Conservation (phyloP, 192 early-diverging fungal species). For the Linnemannia elongata region DNA sequence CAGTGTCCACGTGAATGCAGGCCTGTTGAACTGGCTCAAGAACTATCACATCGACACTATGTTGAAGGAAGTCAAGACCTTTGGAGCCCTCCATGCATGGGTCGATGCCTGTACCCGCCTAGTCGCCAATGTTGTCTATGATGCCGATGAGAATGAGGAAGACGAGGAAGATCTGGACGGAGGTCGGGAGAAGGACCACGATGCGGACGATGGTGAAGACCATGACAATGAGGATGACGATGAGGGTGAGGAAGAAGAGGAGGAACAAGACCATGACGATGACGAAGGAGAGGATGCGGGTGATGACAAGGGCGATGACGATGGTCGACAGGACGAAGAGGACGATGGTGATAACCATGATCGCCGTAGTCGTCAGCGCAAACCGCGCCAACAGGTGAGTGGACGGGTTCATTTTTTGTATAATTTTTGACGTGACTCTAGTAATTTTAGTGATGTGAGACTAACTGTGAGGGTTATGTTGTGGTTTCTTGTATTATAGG, state of each 20-base stretch:
- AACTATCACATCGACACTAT: constrained; percentile 31
- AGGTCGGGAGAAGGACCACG: constrained; percentile 13
- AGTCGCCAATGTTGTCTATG: constrained; percentile 39
- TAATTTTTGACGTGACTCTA: neutral
- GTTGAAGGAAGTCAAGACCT: constrained; percentile 33
- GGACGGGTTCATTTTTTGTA: neutral
- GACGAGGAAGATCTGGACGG: constrained; percentile 20
- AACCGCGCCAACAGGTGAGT: constrained; percentile 40
- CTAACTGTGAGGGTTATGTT: neutral
- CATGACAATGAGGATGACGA: constrained; percentile 41
- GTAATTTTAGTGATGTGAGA: neutral
- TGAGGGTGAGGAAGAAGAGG: constrained; percentile 24
- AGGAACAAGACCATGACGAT: constrained; percentile 34
- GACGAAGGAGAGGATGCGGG: constrained; percentile 41
- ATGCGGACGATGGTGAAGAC: constrained; percentile 35
- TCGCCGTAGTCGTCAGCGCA: constrained; percentile 24
- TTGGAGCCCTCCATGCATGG: constrained; percentile 44
- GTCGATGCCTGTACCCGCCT: constrained; percentile 23
- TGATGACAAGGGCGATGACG: constrained; percentile 34
- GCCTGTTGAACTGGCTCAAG: constrained; percentile 35
- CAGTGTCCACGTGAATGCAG: constrained; percentile 25
- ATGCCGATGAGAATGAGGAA: constrained; percentile 24
- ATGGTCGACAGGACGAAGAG: constrained; percentile 12
- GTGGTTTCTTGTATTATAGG: neutral
- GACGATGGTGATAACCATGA: constrained; percentile 11